Conservation (phyloP, 192 early-diverging fungal species). For the Backusella parvicylindrica region DNA sequence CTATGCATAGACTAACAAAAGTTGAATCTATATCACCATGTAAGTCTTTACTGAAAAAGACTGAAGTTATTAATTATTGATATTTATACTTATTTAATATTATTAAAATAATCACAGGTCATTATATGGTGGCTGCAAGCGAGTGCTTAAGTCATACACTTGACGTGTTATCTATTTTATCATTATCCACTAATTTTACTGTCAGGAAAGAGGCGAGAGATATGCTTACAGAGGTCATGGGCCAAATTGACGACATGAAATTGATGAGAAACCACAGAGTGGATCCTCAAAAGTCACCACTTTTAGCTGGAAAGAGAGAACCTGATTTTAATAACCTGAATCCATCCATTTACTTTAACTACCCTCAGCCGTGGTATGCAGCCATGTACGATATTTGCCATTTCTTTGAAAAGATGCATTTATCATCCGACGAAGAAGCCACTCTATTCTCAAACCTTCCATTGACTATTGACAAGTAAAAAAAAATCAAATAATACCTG, state of each 20-base stretch:
- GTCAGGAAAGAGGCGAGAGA: background rate
- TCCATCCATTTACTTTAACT: background rate
- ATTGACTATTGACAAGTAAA: background rate
- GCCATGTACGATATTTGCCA: background rate
- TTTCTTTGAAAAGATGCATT: background rate
- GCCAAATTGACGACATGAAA: background rate
- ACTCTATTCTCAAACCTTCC: background rate
- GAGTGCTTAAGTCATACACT: background rate
- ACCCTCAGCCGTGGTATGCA: background rate
- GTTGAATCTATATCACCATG: background rate
- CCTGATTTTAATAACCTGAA: background rate
- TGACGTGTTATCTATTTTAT: background rate
- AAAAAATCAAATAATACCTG: background rate
- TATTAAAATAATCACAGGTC: background rate
- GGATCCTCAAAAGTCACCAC: background rate
- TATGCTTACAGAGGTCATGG: background rate
- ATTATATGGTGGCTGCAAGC: background rate
- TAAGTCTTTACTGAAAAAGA: too few relatives aligned
- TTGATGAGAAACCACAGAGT: background rate
- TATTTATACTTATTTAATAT: too few relatives aligned
- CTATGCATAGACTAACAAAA: background rate
- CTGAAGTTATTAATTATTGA: too few relatives aligned
- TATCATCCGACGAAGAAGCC: background rate
- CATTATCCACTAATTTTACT: background rate
- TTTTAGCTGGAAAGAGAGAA: background rate